These are phyloP conservation scores for Coelastrella sp. DNA, from an alignment of 139 green algal species.

Conservation along the genomic window DNA sequence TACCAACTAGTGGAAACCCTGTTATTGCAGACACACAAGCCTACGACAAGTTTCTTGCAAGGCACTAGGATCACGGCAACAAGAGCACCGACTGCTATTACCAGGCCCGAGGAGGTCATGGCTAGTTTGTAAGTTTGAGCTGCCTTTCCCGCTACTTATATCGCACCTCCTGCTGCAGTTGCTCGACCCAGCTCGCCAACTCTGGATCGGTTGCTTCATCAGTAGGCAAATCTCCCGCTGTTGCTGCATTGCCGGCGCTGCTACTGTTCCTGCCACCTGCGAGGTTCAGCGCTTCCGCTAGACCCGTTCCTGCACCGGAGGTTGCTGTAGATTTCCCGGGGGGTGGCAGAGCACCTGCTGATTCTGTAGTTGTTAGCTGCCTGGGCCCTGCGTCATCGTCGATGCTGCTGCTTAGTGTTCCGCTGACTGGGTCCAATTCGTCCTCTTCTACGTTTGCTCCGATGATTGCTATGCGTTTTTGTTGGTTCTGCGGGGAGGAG, in stretches of 20 bases:
- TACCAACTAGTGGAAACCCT: no score
- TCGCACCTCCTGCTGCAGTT: constrained; percentile 21
- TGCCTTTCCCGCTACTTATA: no score
- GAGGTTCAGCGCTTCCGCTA: constrained; percentile 38
- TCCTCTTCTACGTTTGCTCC: constrained; percentile 3
- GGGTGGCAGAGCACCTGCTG: constrained; percentile 35
- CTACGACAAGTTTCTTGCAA: no score
- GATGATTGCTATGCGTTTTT: constrained; percentile 42
- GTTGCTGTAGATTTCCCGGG: constrained; percentile 23
- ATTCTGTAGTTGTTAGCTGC: constrained; percentile 41
- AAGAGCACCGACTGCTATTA: no score
- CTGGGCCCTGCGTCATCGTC: neutral
- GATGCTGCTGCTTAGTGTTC: neutral
- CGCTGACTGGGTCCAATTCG: neutral
- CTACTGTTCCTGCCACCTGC: constrained; percentile 34
- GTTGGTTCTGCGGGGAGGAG: constrained; percentile 1
- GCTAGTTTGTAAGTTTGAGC: no score
- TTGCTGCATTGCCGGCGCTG: neutral
- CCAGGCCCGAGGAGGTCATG: no score
- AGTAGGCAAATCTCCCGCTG: constrained; percentile 15
- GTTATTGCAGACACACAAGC: no score
- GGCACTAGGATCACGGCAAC: no score
- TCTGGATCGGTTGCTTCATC: constrained; percentile 48
- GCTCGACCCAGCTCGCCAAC: constrained; percentile 44
- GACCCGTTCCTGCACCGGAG: constrained; percentile 13